phyloP scores from a whole-genome alignment of 768 basidiomycete species.

The Boletus tylopilopsis region DNA sequence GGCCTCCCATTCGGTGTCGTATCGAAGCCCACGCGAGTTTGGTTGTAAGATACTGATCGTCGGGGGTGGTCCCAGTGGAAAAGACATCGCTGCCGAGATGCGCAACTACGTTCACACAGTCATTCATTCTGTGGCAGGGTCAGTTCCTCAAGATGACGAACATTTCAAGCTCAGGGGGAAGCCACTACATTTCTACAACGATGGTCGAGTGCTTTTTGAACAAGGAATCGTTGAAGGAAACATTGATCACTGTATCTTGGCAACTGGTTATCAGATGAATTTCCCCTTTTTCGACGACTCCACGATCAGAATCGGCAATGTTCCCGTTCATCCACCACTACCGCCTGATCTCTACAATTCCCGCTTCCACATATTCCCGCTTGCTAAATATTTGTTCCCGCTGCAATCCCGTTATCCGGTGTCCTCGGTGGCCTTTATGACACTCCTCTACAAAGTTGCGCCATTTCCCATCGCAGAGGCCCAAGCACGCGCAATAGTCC shows the following conservation, averaged over 20 bases:
- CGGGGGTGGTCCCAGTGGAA: slow-evolving; percentile 62
- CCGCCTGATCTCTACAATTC: slow-evolving; percentile 59
- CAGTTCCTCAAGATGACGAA: slow-evolving; percentile 29
- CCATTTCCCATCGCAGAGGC: slow-evolving; percentile 80
- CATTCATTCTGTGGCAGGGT: slow-evolving; percentile 51
- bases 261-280: slow-evolving; percentile 68
- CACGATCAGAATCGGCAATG: slow-evolving; percentile 34
- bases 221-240: slow-evolving; percentile 53
- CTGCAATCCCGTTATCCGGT: slow-evolving; percentile 44
- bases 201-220: slow-evolving; percentile 52
- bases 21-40: slow-evolving; percentile 46
- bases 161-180: slow-evolving; percentile 40
- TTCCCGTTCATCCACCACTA: slow-evolving; percentile 46
- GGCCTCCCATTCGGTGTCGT: slow-evolving; percentile 66
- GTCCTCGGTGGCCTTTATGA: slow-evolving; percentile 59
- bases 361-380: slow-evolving; percentile 62
- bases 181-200: slow-evolving; percentile 38
- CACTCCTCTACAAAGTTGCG: slow-evolving; percentile 52
- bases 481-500: slow-evolving; percentile 63
- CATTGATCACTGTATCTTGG: slow-evolving; percentile 64
- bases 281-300: slow-evolving; percentile 56
- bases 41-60: slow-evolving; percentile 43
- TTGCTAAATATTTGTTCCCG: slow-evolving; percentile 69
- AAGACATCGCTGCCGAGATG: slow-evolving; percentile 64
- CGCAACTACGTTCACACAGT: slow-evolving; percentile 40